Evolutionary conservation across 2,329 filamentous ascomycete species (phyloP).

Genomic region (Fusarium chuoi): DNA sequence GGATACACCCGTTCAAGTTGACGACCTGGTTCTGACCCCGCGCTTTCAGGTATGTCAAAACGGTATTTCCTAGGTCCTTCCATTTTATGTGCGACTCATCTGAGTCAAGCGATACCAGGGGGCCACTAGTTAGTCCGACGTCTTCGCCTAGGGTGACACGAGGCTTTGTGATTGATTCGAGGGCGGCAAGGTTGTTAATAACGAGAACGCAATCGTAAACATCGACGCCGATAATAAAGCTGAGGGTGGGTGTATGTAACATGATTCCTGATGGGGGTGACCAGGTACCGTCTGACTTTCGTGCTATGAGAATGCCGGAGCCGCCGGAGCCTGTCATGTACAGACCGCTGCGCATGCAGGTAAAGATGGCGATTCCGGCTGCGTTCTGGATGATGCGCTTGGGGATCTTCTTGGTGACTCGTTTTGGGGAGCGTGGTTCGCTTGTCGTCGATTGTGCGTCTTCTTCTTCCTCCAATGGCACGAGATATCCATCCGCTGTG

Average conservation of each 20-base stretch:
- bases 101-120: constrained; percentile 68
- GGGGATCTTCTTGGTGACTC: constrained; percentile 82
- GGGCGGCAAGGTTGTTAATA: constrained; percentile 85
- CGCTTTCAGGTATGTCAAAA: constrained; percentile 68
- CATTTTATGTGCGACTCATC: constrained; percentile 62
- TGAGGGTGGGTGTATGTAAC: constrained; percentile 87
- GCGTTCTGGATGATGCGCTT: constrained; percentile 86
- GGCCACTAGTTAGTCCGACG: constrained; percentile 79
- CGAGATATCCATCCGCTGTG: constrained; percentile 67
- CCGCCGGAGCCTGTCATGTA: constrained; percentile 94
- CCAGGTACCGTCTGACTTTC: constrained; percentile 88
- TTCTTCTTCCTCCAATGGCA: constrained; percentile 53
- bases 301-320: constrained; percentile 85
- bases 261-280: constrained; percentile 91
- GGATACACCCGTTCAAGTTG: constrained; percentile 65
- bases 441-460: constrained; percentile 46
- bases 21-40: constrained; percentile 66
- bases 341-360: constrained; percentile 91
- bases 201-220: constrained; percentile 96
- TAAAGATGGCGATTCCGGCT: constrained; percentile 92
- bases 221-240: constrained; percentile 90
- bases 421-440: constrained; percentile 62
- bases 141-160: constrained; percentile 85
- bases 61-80: constrained; percentile 64
- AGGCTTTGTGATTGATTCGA: constrained; percentile 85